A percentile compares a stretch with the other conserved stretches of the same genome.
Evolutionary conservation across 2,329 filamentous ascomycete species (phyloP).

Genomic region (Talaromyces sp.): DNA sequence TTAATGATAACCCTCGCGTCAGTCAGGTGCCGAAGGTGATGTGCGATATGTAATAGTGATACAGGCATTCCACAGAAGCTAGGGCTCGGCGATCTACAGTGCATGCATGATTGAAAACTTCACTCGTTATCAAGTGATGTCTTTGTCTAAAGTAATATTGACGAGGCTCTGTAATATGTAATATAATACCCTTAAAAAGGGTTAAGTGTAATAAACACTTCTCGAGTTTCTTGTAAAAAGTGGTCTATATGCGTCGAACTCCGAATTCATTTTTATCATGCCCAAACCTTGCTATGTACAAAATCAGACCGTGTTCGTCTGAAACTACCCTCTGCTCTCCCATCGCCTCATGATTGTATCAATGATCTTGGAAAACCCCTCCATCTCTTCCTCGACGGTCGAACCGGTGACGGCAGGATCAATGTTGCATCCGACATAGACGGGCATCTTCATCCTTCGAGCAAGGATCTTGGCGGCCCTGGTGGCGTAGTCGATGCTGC

Average conservation of each 20-base stretch:
- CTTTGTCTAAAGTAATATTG: neutral
- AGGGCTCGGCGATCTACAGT: neutral
- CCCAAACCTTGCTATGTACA: neutral
- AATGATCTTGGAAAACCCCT: conserved; percentile 70
- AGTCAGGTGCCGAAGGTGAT: neutral
- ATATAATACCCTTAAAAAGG: too few relatives aligned
- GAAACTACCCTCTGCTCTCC: conserved; percentile 13
- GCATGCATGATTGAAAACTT: neutral
- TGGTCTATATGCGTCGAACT: neutral
- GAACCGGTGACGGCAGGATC: conserved; percentile 71
- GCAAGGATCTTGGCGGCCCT: conserved; percentile 78
- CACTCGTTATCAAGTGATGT: neutral
- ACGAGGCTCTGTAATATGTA: neutral
- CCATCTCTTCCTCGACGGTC: conserved; percentile 89
- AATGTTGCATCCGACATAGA: conserved; percentile 88
- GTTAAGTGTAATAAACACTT: too few relatives aligned
- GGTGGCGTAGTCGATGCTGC: conserved; percentile 78
- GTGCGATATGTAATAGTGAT: neutral
- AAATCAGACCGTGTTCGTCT: neutral
- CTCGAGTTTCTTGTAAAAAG: too few relatives aligned
- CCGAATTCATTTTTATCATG: neutral
- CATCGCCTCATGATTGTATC: conserved; percentile 57
- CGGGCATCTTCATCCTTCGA: conserved; percentile 63
- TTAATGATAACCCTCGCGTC: neutral
- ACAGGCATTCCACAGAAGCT: neutral